These are phyloP conservation scores for Begonia fuchsioides DNA, from an alignment of 306 rosid species.

Conservation along the genomic window DNA sequence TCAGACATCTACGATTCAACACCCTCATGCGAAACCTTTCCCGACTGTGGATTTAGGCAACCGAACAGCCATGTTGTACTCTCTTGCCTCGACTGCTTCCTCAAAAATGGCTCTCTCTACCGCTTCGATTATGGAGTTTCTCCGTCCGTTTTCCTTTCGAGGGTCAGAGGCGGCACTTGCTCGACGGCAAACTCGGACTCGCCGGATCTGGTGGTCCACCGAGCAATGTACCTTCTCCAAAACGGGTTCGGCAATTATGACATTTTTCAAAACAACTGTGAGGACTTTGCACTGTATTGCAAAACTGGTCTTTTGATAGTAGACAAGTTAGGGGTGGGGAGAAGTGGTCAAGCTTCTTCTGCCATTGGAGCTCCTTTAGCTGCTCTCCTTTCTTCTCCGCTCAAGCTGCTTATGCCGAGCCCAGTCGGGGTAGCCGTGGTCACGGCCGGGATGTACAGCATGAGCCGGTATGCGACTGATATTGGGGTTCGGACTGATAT, in stretches of 20 bases:
- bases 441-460: slow-evolving; percentile 74
- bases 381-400: slow-evolving; percentile 79
- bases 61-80: slow-evolving; percentile 86
- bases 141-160: slow-evolving; percentile 60
- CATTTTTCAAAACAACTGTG: slow-evolving; percentile 77
- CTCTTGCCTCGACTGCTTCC: slow-evolving; percentile 93
- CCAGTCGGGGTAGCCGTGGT: slow-evolving; percentile 77
- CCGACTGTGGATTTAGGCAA: slow-evolving; percentile 92
- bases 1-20: slow-evolving; percentile 33
- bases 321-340: slow-evolving; percentile 70
- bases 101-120: slow-evolving; percentile 61
- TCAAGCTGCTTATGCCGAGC: slow-evolving; percentile 76
- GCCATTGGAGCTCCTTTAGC: slow-evolving; percentile 83
- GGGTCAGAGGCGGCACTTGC: slow-evolving; percentile 88
- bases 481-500: slow-evolving; percentile 80
- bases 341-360: slow-evolving; percentile 94
- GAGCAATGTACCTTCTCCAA: slow-evolving; percentile 95
- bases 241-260: slow-evolving; percentile 87
- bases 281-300: slow-evolving; percentile 94
- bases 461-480: slow-evolving; percentile 89
- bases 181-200: slow-evolving; percentile 70
- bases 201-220: slow-evolving; percentile 41
- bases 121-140: slow-evolving; percentile 69
- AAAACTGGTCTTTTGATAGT: slow-evolving; percentile 65
- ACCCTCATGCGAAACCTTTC: slow-evolving; percentile 56